A percentile compares a stretch with the other conserved stretches of the same genome.
phyloP scores from a whole-genome alignment of 1,284 basidiomycete genomes.

The Leccinum subfulvum region DNA sequence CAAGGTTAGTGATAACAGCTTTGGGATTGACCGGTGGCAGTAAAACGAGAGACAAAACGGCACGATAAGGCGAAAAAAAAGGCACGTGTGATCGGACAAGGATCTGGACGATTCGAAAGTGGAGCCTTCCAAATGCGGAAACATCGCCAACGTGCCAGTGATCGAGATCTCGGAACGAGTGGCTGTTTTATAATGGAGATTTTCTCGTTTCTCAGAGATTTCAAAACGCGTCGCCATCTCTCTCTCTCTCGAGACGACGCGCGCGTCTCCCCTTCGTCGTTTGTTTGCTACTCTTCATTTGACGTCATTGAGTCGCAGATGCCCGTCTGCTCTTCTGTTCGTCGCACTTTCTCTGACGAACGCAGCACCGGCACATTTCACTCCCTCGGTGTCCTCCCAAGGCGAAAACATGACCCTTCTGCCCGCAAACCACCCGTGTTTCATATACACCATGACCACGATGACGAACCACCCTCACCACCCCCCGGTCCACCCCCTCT shows the following conservation, averaged over 20 bases:
- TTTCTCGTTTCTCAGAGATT: not conserved
- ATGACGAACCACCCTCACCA: conserved; percentile 15
- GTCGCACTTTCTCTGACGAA: conserved; percentile 45
- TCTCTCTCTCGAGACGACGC: not conserved
- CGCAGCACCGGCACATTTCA: conserved; percentile 52
- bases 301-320: conserved; percentile 19
- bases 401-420: conserved; percentile 32
- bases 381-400: conserved; percentile 50
- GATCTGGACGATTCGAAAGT: conserved; percentile 27
- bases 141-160: conserved; percentile 14
- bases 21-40: not conserved
- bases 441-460: conserved; percentile 24
- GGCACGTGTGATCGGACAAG: conserved; percentile 21
- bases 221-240: not conserved
- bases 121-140: conserved; percentile 20
- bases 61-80: conserved; percentile 17
- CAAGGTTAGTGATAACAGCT: not conserved
- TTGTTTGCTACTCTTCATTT: not conserved
- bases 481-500: conserved; percentile 6
- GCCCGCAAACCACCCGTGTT: conserved; percentile 27
- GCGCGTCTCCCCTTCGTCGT: not conserved
- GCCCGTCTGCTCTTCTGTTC: conserved; percentile 15
- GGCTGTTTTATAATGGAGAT: conserved; percentile 7
- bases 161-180: conserved; percentile 27
- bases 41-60: not conserved